Base-by-base conservation (phyloP, 768 basidiomycete species). In the Termitomyces sp. region DNA sequence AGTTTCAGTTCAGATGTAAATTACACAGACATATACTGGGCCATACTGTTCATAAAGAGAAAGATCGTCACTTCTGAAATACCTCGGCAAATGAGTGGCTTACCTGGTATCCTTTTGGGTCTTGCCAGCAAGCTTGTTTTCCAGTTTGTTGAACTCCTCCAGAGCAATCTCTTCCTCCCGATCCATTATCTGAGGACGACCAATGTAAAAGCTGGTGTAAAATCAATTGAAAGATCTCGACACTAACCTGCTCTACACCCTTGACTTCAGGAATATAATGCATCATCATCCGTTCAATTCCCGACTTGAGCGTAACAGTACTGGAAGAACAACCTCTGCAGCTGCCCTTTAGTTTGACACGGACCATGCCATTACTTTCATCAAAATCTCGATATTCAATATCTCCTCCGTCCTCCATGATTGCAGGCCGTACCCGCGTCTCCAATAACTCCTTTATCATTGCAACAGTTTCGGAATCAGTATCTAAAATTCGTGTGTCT, bases 371-470 rank as follows among this genome's bases (percentile, higher is more conserved):
- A 24, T 75, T 71, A 3, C 90, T 84, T 62, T 96, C 92, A 51
- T 83, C 80, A 66, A 98, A 96, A 3, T 92, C 94, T 36, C 88
- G 83, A 70, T 91, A 99, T 73, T 98, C 96, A 57, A 99, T 94
- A 69, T 98, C 97, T 2, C 97, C 97, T 0, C 97, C 97, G 56
- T 99, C 96, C 70, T 98, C 97, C 91, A 95, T 95, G 59, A 99
- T 98, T 5, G 94, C 92, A 5, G 97, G 97, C 55, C 97, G 77
- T 18, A 99, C 94, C 14, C 97, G 77, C 2, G 95, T 98, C 68
- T 98, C 96, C 51, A 99, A 76, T 40, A 98, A 70, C 69, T 99
- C 97, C 71, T 99, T 99, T 65, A 99, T 94, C 96, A 98, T 99
- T 8, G 93, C 97, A 3, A 99, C 93, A 3, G 93, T 92, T 71